These are phyloP conservation scores for Neurospora crassa DNA, from an alignment of 2,329 filamentous ascomycete genomes.

Conservation along the genomic window DNA sequence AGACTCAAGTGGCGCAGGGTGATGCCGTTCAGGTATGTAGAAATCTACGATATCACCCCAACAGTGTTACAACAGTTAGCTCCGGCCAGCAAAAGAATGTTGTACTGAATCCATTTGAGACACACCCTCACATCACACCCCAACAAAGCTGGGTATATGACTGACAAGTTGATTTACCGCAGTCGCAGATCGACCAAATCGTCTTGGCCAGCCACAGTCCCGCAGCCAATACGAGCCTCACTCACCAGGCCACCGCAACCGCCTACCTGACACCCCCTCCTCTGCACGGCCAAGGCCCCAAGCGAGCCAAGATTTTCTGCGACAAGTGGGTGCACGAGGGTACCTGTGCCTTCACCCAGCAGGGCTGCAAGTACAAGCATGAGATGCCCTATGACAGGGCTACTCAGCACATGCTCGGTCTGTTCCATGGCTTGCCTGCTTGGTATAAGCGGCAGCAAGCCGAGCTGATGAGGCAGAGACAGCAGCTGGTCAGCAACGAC, in stretches of 20 bases:
- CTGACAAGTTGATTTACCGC: not conserved
- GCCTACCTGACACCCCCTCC: constrained; percentile 4
- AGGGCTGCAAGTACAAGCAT: constrained; percentile 83
- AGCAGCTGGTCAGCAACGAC: constrained; percentile 9
- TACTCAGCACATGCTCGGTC: constrained; percentile 60
- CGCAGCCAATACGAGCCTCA: constrained; percentile 25
- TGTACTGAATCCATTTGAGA: not conserved
- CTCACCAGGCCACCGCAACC: constrained; percentile 16
- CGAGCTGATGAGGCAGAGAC: constrained; percentile 28
- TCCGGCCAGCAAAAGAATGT: too few relatives aligned
- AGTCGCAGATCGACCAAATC: constrained; percentile 10
- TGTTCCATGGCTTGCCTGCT: constrained; percentile 53
- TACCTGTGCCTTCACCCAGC: constrained; percentile 74
- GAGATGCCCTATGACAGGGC: constrained; percentile 68
- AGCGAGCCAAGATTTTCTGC: constrained; percentile 63
- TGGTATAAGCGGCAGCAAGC: constrained; percentile 50
- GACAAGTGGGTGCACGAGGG: constrained; percentile 85
- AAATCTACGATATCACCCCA: not conserved
- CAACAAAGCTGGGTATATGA: not conserved
- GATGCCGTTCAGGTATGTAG: constrained; percentile 5
- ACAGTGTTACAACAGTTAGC: not conserved
- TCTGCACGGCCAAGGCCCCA: constrained; percentile 26
- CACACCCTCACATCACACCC: not conserved
- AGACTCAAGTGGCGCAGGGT: constrained; percentile 23
- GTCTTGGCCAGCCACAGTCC: not conserved